phyloP scores from a whole-genome alignment of 768 basidiomycete genomes.

The Serendipita vermifera region DNA sequence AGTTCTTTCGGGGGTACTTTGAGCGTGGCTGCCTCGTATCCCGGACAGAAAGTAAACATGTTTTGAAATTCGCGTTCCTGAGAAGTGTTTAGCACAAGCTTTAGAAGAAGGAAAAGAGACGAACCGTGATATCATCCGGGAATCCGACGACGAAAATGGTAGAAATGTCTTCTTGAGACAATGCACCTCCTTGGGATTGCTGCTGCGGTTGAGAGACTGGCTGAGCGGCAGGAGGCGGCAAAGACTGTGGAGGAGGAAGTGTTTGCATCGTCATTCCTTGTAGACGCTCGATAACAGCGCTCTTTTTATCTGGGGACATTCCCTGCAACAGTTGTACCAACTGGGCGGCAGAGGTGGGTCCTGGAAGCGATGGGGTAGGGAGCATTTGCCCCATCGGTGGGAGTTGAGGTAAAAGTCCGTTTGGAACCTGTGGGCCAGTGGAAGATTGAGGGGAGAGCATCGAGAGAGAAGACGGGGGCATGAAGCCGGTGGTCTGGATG shows the following conservation, averaged over 20 bases:
- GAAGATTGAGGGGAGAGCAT: not conserved
- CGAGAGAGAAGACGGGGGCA: not conserved
- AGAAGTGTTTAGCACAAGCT: slow-evolving; percentile 13
- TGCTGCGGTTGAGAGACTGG: slow-evolving; percentile 27
- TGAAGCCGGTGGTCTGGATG: not conserved
- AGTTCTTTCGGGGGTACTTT: slow-evolving; percentile 94
- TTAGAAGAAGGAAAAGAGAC: slow-evolving; percentile 24
- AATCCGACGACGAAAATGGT: slow-evolving; percentile 98
- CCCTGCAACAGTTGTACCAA: slow-evolving; percentile 2
- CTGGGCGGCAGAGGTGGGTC: slow-evolving; percentile 1
- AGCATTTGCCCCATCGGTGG: not conserved
- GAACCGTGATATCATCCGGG: slow-evolving; percentile 95
- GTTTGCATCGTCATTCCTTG: slow-evolving; percentile 2
- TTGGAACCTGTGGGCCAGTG: not conserved
- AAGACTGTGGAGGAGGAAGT: not conserved
- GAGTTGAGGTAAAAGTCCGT: too few relatives aligned
- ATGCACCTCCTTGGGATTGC: slow-evolving; percentile 40
- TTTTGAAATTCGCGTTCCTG: slow-evolving; percentile 99
- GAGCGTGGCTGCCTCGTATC: slow-evolving; percentile 94
- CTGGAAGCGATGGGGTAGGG: not conserved
- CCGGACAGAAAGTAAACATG: slow-evolving; percentile 93
- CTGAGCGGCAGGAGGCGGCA: not conserved
- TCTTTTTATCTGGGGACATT: slow-evolving; percentile 9
- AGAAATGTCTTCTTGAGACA: slow-evolving; percentile 72
- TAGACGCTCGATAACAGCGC: not conserved